Conservation (phyloP, 2,329 filamentous ascomycete genomes). For the Fusarium decemcellulare region DNA sequence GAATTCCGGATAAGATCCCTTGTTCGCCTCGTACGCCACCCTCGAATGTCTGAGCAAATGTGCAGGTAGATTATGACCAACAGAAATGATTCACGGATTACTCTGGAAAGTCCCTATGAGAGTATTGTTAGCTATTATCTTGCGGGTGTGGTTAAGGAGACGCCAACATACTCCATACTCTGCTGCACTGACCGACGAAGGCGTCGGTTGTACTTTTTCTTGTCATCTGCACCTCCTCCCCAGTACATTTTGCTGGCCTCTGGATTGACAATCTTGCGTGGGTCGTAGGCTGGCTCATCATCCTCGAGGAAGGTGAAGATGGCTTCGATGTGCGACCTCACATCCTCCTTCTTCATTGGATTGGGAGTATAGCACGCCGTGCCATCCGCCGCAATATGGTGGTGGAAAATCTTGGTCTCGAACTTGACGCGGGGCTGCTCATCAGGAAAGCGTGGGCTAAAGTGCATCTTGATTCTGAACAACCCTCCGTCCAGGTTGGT, state of each 20-base stretch:
- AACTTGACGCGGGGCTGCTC: slow-evolving; percentile 89
- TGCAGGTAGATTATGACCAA: slow-evolving; percentile 1
- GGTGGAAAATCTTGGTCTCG: slow-evolving; percentile 87
- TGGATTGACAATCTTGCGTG: slow-evolving; percentile 86
- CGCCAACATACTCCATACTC: slow-evolving; percentile 69
- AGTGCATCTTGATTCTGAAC: slow-evolving; percentile 83
- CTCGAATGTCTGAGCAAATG: slow-evolving; percentile 21
- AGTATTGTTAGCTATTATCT: slow-evolving; percentile 14
- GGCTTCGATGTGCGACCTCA: slow-evolving; percentile 85
- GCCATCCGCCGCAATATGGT: slow-evolving; percentile 85
- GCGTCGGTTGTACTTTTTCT: slow-evolving; percentile 86
- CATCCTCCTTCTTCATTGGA: slow-evolving; percentile 75
- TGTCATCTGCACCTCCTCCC: slow-evolving; percentile 79
- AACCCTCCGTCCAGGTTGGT: slow-evolving; percentile 94
- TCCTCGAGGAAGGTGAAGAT: slow-evolving; percentile 90
- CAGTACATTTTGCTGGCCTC: slow-evolving; percentile 91
- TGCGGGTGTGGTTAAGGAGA: too few relatives aligned
- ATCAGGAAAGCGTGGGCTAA: slow-evolving; percentile 89
- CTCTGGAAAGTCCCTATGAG: slow-evolving; percentile 52
- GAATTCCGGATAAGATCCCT: slow-evolving; percentile 18
- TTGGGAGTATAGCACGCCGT: slow-evolving; percentile 86
- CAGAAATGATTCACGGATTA: slow-evolving; percentile 24
- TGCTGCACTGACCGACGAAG: slow-evolving; percentile 83
- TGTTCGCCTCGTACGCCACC: slow-evolving; percentile 39
- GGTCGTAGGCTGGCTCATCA: slow-evolving; percentile 89